Evolutionary conservation across 257 asterid genomes (phyloP).

Genomic region (Ophiorrhiza pumila): DNA sequence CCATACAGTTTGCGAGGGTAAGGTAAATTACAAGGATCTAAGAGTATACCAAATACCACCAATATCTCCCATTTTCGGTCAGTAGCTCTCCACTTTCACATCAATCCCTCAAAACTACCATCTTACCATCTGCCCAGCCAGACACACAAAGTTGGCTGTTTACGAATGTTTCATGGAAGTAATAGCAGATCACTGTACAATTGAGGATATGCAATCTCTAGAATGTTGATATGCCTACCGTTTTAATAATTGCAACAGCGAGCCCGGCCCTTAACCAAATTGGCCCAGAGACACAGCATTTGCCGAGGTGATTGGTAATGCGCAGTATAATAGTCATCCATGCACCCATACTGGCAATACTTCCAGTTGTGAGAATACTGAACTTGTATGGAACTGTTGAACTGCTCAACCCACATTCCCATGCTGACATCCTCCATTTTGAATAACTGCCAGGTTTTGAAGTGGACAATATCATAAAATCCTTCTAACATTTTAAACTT

Average conservation of each 20-base stretch:
- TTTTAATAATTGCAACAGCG: slow-evolving; percentile 40
- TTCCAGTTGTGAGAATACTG: slow-evolving; percentile 80
- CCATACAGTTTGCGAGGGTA: not conserved
- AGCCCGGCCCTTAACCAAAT: slow-evolving; percentile 36
- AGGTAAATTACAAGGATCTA: not conserved
- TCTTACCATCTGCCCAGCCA: too few relatives aligned
- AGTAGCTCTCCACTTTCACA: too few relatives aligned
- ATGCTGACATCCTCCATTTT: slow-evolving; percentile 99
- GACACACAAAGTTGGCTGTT: not conserved
- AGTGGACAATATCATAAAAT: not conserved
- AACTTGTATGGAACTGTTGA: slow-evolving; percentile 58
- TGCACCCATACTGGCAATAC: slow-evolving; percentile 91
- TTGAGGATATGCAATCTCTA: not conserved
- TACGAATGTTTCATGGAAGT: not conserved
- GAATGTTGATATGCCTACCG: not conserved
- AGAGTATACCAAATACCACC: too few relatives aligned
- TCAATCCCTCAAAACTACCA: too few relatives aligned
- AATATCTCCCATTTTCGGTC: too few relatives aligned
- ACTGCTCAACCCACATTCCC: slow-evolving; percentile 98
- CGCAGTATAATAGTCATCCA: slow-evolving; percentile 83
- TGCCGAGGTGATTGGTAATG: slow-evolving; percentile 97
- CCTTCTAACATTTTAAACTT: not conserved
- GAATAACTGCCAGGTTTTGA: slow-evolving; percentile 50
- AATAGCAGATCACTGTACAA: not conserved
- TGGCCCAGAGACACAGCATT: slow-evolving; percentile 69